These are phyloP conservation scores for Stephanodiscus triporus DNA, from an alignment of 108 stramenopile species.

Conservation along the genomic window DNA sequence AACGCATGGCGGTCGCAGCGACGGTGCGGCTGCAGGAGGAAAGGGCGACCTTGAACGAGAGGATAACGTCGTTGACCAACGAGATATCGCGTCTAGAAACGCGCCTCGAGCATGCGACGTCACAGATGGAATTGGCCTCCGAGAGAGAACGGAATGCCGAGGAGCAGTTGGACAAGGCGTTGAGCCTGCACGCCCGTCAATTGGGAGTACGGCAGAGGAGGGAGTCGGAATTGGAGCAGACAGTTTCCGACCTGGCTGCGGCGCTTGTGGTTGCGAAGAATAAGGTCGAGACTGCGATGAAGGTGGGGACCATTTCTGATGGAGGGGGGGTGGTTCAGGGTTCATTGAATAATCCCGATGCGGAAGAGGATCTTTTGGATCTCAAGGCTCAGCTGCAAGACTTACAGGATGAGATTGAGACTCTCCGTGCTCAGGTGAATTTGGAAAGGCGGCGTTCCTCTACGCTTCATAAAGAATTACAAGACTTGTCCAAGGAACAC, in stretches of 20 bases:
- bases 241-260: slow-evolving; percentile 79
- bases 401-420: slow-evolving; percentile 64
- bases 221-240: slow-evolving; percentile 80
- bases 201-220: slow-evolving; percentile 71
- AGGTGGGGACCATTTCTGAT: not conserved
- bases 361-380: slow-evolving; percentile 52
- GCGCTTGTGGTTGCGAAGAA: slow-evolving; percentile 61
- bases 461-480: slow-evolving; percentile 66
- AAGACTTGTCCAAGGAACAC: slow-evolving; percentile 70
- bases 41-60: slow-evolving; percentile 55
- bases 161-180: slow-evolving; percentile 69
- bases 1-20: slow-evolving; percentile 47
- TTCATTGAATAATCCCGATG: not conserved
- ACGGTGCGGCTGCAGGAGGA: slow-evolving; percentile 68
- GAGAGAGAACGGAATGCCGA: slow-evolving; percentile 81
- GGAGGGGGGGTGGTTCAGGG: not conserved
- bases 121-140: slow-evolving; percentile 66
- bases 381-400: slow-evolving; percentile 58
- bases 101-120: slow-evolving; percentile 68
- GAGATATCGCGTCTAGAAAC: slow-evolving; percentile 68
- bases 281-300: slow-evolving; percentile 45
- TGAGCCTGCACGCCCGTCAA: slow-evolving; percentile 79
- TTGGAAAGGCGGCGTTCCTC: slow-evolving; percentile 61
- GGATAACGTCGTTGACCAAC: slow-evolving; percentile 65
- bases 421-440: slow-evolving; percentile 54